Evolutionary conservation across 1,139 yeast genomes (phyloP).

Genomic region (Hemisphaericaspora lyxosophila): DNA sequence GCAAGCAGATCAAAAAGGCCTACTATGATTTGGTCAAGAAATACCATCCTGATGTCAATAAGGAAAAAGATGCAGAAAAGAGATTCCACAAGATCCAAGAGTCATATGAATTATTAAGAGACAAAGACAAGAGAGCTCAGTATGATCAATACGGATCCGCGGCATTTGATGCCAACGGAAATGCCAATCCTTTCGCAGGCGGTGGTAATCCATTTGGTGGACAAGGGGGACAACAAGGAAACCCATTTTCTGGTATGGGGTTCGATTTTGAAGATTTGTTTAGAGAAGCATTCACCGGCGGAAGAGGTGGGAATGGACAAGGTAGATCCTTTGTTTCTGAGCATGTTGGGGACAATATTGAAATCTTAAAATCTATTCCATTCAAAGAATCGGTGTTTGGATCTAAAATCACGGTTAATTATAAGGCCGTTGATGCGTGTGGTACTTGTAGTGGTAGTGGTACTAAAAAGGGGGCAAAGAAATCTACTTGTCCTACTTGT

Average conservation of each 20-base stretch:
- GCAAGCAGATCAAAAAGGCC: conserved; percentile 89
- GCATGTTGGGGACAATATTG: conserved; percentile 87
- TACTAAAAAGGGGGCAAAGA: conserved; percentile 70
- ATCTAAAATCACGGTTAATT: conserved; percentile 62
- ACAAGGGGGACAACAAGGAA: conserved; percentile 33
- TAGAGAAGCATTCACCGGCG: conserved; percentile 62
- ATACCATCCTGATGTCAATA: conserved; percentile 95
- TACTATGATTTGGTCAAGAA: conserved; percentile 91
- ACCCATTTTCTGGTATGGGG: conserved; percentile 50
- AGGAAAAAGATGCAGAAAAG: conserved; percentile 83
- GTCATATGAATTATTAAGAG: conserved; percentile 88
- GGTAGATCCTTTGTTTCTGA: conserved; percentile 58
- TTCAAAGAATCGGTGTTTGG: conserved; percentile 92
- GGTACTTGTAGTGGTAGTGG: conserved; percentile 83
- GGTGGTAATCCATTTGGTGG: conserved; percentile 38
- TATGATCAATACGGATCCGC: conserved; percentile 90
- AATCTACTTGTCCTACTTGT: conserved; percentile 81
- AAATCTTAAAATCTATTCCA: conserved; percentile 68
- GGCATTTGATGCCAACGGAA: conserved; percentile 72
- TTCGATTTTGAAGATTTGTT: conserved; percentile 86
- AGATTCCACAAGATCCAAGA: conserved; percentile 91
- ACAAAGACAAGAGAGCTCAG: conserved; percentile 82
- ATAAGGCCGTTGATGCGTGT: conserved; percentile 77
- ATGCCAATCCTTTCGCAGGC: conserved; percentile 57
- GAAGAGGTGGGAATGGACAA: conserved; percentile 33